Percentiles rank a stretch among this genome's conserved stretches.
These are phyloP conservation scores for Mallotus repandus DNA, from an alignment of 441 rosid species.

Conservation along the genomic window DNA sequence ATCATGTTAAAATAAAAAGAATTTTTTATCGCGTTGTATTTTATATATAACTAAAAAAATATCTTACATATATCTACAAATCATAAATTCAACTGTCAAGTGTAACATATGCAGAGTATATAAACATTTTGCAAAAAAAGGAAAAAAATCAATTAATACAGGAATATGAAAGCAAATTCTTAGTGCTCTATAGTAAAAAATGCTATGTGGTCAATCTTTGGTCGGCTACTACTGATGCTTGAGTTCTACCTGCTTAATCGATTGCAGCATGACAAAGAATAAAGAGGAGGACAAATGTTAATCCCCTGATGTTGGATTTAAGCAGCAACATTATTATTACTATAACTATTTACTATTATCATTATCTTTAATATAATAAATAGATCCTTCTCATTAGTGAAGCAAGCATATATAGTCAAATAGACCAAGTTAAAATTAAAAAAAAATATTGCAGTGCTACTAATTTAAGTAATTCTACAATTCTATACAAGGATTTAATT, in stretches of 20 bases:
- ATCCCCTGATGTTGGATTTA: conserved; percentile 15
- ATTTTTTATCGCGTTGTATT: no score
- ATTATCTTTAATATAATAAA: no score
- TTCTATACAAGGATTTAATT: no score
- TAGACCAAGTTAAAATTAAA: background rate
- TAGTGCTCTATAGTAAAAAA: background rate
- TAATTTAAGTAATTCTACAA: no score
- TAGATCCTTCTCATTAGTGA: background rate
- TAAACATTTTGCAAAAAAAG: background rate
- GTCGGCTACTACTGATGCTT: conserved; percentile 19
- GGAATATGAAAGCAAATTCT: background rate
- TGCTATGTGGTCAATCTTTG: conserved; percentile 13
- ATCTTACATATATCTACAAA: no score
- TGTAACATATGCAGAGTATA: no score
- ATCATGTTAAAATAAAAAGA: no score
- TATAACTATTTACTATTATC: background rate
- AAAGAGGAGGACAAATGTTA: conserved; percentile 9
- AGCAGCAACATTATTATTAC: background rate
- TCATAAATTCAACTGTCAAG: no score
- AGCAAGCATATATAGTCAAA: background rate
- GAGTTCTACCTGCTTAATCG: conserved; percentile 13
- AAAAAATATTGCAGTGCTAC: no score
- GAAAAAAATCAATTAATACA: background rate
- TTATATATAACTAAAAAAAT: no score
- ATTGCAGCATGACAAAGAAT: conserved; percentile 5